Evolutionary conservation across 805 yeast genomes (phyloP), one percentile per base, ranked within the genome.

Genomic region (Lipomyces spencermartinsiae): DNA sequence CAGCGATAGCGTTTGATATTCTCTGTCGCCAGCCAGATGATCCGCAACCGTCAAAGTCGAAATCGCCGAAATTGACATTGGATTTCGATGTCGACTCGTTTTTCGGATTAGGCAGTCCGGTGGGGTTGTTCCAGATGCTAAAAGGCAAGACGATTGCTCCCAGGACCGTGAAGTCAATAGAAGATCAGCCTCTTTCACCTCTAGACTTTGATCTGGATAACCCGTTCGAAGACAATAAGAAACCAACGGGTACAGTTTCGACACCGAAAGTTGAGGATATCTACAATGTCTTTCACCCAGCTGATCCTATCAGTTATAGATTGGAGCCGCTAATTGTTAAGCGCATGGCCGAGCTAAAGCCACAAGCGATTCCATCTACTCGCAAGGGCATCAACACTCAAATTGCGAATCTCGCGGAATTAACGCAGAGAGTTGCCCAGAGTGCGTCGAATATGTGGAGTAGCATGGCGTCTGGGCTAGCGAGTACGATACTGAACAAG

Each of bases 251-350:
- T 10, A 62, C 34, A 16, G 58, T 49, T 8, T 92, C 93, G 0
- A 51, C 66, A 8, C 73, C 73, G 22, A 83, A 83, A 39, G 88
- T 90, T 70, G 77, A 80, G 5, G 86, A 88, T 71, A 77, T 90
- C 56, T 95, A 90, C 80, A 94, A 94, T 75, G 79, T 95, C 5
- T 92, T 90, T 80, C 97, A 94, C 73, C 91, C 94, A 0, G 89
- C 96, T 71, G 99, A 94, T 76, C 97, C 98, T 0, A 89, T 95
- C 54, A 93, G 94, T 0, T 92, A 93, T 74, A 82, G 98, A 64
- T 79, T 93, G 66, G 99, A 94, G 77, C 99, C 99, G 1, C 79
- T 94, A 66, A 84, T 93, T 4, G 79, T 81, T 68, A 81, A 73
- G 83, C 25, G 78, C 75, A 68, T 88, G 71, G 80, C 87, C 0